phyloP scores from a whole-genome alignment of 306 rosid genomes.

The Leucaena leucocephala region DNA sequence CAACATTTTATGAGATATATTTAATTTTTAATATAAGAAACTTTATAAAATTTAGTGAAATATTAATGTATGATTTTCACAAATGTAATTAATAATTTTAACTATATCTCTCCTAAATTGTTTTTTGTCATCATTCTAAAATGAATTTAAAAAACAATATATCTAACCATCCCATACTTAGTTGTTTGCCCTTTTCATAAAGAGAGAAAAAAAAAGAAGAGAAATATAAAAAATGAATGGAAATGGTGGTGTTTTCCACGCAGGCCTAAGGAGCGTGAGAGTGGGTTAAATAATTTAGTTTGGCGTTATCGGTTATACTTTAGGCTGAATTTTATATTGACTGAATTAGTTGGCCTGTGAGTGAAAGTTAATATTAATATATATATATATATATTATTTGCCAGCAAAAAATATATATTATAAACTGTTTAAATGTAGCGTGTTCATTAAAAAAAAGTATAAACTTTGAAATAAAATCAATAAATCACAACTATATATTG shows the following conservation, averaged over 20 bases:
- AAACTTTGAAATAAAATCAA: background rate
- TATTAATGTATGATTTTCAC: too few species aligned
- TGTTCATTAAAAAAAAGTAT: background rate
- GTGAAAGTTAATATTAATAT: background rate
- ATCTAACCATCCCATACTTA: too few species aligned
- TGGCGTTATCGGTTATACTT: constrained; percentile 26
- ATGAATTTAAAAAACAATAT: too few species aligned
- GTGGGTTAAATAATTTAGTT: constrained; percentile 6
- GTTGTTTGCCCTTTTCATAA: too few species aligned
- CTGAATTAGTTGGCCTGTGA: constrained; percentile 20
- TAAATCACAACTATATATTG: background rate
- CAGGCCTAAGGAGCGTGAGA: constrained; percentile 33
- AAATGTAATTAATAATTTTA: too few species aligned
- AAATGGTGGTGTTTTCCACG: constrained; percentile 31
- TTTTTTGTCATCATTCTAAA: too few species aligned
- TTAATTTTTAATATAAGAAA: too few species aligned
- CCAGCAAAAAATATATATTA: background rate
- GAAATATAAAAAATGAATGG: background rate
- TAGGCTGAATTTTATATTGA: constrained; percentile 40
- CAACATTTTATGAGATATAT: too few species aligned
- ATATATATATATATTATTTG: background rate
- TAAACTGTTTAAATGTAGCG: too few species aligned
- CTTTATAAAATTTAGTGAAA: too few species aligned
- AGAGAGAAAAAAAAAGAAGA: too few species aligned
- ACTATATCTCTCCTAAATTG: too few species aligned